These are phyloP conservation scores for Roridomyces roridus DNA, from an alignment of 768 basidiomycete species.

Conservation along the genomic window DNA sequence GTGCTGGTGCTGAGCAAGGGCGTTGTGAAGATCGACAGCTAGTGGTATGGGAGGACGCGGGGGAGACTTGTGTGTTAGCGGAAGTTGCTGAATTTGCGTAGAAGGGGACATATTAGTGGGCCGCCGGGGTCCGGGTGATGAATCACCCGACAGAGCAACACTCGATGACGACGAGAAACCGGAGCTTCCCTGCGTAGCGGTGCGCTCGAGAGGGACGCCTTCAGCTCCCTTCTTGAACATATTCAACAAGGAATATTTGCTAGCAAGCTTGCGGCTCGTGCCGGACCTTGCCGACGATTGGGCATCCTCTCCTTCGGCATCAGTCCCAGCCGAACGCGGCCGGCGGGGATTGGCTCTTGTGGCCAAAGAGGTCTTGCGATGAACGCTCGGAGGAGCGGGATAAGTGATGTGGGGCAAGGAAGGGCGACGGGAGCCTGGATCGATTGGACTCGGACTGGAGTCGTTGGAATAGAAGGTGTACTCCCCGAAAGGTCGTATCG, in stretches of 20 bases:
- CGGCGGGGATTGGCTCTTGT: slow-evolving; percentile 45
- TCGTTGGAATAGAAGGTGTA: slow-evolving; percentile 51
- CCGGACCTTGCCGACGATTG: slow-evolving; percentile 41
- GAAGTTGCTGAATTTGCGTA: slow-evolving; percentile 17
- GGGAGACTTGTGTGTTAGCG: slow-evolving; percentile 31
- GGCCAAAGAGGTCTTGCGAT: slow-evolving; percentile 43
- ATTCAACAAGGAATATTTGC: slow-evolving; percentile 77
- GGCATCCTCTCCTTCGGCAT: slow-evolving; percentile 52
- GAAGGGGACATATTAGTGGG: slow-evolving; percentile 21
- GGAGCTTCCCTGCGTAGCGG: slow-evolving; percentile 12
- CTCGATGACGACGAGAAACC: slow-evolving; percentile 33
- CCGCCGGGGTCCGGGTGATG: slow-evolving; percentile 31
- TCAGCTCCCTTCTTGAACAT: slow-evolving; percentile 69
- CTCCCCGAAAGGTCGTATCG: slow-evolving; percentile 49
- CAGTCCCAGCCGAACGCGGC: slow-evolving; percentile 77
- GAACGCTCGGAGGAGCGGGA: slow-evolving; percentile 35
- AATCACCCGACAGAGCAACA: slow-evolving; percentile 30
- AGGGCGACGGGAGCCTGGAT: slow-evolving; percentile 60
- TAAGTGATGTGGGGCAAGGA: slow-evolving; percentile 67
- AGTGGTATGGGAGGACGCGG: slow-evolving; percentile 40
- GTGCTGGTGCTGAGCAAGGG: slow-evolving; percentile 43
- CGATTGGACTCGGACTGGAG: slow-evolving; percentile 34
- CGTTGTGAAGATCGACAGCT: slow-evolving; percentile 56
- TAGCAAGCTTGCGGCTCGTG: slow-evolving; percentile 54
- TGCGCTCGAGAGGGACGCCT: slow-evolving; percentile 25